Evolutionary conservation across 2,329 filamentous ascomycete genomes (phyloP).

Genomic region (Beauveria asiatica): DNA sequence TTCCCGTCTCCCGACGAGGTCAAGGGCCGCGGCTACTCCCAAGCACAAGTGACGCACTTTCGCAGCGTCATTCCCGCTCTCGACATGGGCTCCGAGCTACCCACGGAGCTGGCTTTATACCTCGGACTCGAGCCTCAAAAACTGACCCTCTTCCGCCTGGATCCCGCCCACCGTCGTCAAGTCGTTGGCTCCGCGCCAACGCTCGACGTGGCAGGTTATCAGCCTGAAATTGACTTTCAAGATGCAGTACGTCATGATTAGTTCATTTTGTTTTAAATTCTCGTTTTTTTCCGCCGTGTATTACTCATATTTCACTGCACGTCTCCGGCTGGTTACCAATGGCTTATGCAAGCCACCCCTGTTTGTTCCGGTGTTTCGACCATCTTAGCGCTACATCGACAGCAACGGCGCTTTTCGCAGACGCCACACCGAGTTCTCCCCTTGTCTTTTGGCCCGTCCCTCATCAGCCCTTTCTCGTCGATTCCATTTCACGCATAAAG

Average conservation of each 20-base stretch:
- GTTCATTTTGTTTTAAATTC: background rate
- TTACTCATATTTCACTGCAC: background rate
- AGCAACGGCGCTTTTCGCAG: background rate
- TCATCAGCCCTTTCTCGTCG: no score
- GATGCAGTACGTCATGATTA: slow-evolving; percentile 48
- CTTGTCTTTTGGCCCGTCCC: no score
- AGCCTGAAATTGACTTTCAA: slow-evolving; percentile 58
- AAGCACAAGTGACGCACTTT: slow-evolving; percentile 58
- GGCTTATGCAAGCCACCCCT: background rate
- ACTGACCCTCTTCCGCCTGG: slow-evolving; percentile 60
- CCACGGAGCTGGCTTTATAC: slow-evolving; percentile 54
- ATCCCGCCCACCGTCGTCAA: slow-evolving; percentile 46
- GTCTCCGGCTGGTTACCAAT: background rate
- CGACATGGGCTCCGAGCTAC: slow-evolving; percentile 50
- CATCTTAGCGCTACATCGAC: background rate
- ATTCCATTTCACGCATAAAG: background rate
- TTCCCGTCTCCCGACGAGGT: slow-evolving; percentile 51
- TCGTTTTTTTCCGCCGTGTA: background rate
- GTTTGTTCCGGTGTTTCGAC: background rate
- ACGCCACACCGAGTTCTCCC: background rate
- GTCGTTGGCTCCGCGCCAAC: slow-evolving; percentile 53
- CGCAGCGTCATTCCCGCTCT: slow-evolving; percentile 46
- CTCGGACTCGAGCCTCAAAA: slow-evolving; percentile 55
- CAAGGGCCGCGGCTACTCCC: slow-evolving; percentile 47
- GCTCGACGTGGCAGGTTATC: slow-evolving; percentile 50